phyloP scores from a whole-genome alignment of 1,284 basidiomycete genomes.

The Earliella scabrosa region DNA sequence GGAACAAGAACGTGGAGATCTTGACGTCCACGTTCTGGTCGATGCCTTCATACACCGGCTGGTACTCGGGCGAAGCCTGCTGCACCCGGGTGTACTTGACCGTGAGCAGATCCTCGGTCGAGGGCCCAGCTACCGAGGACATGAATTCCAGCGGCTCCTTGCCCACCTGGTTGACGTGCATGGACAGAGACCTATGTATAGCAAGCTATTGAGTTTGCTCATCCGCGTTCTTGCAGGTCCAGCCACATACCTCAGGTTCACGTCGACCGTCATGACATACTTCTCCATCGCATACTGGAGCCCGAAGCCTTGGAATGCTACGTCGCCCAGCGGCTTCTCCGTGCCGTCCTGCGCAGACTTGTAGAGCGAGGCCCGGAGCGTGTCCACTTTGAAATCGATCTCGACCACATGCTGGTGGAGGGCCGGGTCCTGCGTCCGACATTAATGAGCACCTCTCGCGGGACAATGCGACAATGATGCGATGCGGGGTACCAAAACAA shows the following conservation, averaged over 20 bases:
- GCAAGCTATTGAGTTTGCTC: not conserved
- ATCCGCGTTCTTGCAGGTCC: not conserved
- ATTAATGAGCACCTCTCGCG: not conserved
- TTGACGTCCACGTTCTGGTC: slow-evolving; percentile 90
- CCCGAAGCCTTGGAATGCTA: slow-evolving; percentile 83
- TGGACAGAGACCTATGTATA: slow-evolving; percentile 59
- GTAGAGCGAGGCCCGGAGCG: slow-evolving; percentile 83
- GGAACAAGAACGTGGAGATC: slow-evolving; percentile 92
- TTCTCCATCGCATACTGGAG: slow-evolving; percentile 78
- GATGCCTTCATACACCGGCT: slow-evolving; percentile 82
- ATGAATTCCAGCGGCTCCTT: slow-evolving; percentile 71
- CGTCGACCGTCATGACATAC: slow-evolving; percentile 88
- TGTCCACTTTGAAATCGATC: slow-evolving; percentile 89
- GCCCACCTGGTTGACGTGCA: slow-evolving; percentile 73
- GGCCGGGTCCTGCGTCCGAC: slow-evolving; percentile 48
- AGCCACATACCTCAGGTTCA: slow-evolving; percentile 73
- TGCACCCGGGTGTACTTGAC: slow-evolving; percentile 86
- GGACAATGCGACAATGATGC: slow-evolving; percentile 1
- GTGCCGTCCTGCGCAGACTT: slow-evolving; percentile 63
- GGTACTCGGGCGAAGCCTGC: slow-evolving; percentile 87
- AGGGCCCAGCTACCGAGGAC: slow-evolving; percentile 65
- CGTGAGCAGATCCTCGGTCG: slow-evolving; percentile 76
- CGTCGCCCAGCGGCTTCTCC: slow-evolving; percentile 81
- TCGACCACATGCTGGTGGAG: slow-evolving; percentile 88
- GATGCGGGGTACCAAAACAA: too few relatives aligned